phyloP scores from a whole-genome alignment of 352 stramenopile species.

The Phytophthora uliginosa region DNA sequence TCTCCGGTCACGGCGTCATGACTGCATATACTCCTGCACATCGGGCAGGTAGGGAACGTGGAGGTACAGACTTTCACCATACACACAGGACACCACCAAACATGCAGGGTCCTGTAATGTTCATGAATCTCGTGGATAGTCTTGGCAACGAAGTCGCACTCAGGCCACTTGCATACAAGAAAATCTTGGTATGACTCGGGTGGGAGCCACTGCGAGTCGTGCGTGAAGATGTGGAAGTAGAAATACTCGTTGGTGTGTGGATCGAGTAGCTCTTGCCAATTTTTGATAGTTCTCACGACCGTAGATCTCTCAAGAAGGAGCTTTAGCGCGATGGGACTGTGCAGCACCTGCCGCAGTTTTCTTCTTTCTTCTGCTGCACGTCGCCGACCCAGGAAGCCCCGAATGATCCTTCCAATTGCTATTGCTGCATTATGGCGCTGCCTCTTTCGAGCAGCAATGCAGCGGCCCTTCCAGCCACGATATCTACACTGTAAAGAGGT shows the following conservation, averaged over 20 bases:
- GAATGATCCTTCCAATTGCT: constrained; percentile 63
- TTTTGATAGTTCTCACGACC: constrained; percentile 67
- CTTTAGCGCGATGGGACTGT: constrained; percentile 72
- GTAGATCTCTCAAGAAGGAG: constrained; percentile 75
- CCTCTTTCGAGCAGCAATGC: constrained; percentile 38
- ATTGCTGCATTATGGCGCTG: constrained; percentile 61
- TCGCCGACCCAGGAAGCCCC: constrained; percentile 59
- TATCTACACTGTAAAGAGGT: constrained; percentile 74
- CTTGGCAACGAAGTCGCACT: constrained; percentile 60
- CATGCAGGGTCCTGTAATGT: constrained; percentile 67
- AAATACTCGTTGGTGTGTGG: constrained; percentile 89
- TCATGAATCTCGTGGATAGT: constrained; percentile 83
- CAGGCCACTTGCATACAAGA: constrained; percentile 70
- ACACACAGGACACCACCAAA: constrained; percentile 87
- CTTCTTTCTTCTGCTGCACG: constrained; percentile 55
- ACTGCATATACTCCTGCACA: constrained; percentile 72
- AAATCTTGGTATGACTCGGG: constrained; percentile 74
- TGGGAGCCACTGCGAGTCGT: constrained; percentile 84
- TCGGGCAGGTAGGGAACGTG: constrained; percentile 72
- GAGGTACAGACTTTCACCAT: constrained; percentile 71
- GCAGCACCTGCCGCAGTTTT: constrained; percentile 68
- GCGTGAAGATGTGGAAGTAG: constrained; percentile 85
- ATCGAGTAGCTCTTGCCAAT: constrained; percentile 86
- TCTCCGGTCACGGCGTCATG: constrained; percentile 64
- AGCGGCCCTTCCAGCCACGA: constrained; percentile 70